Conservation (phyloP, 768 basidiomycete genomes). For the Lanmaoa pseudosensibilis region DNA sequence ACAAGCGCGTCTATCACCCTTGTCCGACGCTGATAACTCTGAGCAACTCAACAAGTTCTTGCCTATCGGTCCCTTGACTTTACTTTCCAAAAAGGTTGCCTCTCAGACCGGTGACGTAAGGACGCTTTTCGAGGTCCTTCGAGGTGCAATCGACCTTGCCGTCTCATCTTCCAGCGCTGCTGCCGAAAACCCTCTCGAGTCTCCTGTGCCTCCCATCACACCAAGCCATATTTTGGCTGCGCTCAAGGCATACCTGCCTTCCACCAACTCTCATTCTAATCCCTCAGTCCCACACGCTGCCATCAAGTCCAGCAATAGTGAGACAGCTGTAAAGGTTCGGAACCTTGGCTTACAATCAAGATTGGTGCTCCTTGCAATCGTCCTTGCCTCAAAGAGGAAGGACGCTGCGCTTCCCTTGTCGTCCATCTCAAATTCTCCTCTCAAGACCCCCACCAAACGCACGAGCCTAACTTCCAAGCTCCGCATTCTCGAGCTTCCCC, state of each 20-base stretch:
- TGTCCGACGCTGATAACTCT: constrained; percentile 38
- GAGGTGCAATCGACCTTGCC: constrained; percentile 75
- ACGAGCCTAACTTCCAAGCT: constrained; percentile 37
- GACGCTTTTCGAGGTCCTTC: constrained; percentile 74
- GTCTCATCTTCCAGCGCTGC: constrained; percentile 31
- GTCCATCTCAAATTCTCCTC: constrained; percentile 32
- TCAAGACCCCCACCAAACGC: constrained; percentile 54
- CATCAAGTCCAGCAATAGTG: constrained; percentile 45
- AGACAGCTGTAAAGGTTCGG: constrained; percentile 63
- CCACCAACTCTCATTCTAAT: constrained; percentile 24
- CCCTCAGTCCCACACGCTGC: constrained; percentile 20
- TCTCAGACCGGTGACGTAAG: constrained; percentile 82
- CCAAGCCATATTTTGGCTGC: constrained; percentile 73
- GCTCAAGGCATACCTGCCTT: constrained; percentile 67
- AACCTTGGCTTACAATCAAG: constrained; percentile 74
- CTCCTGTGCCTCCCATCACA: constrained; percentile 47
- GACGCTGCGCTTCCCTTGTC: constrained; percentile 57
- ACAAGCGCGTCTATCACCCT: constrained; percentile 56
- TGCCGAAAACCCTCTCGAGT: constrained; percentile 29
- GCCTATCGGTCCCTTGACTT: constrained; percentile 58
- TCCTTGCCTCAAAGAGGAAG: constrained; percentile 64
- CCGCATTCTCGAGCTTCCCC: constrained; percentile 54
- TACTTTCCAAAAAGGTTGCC: constrained; percentile 80
- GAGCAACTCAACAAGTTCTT: constrained; percentile 53
- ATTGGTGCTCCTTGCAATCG: constrained; percentile 60